A percentile compares a stretch with the other conserved stretches of the same genome.
These are phyloP conservation scores for Cotoneaster glaucophyllus DNA, from an alignment of 306 rosid species.

Conservation along the genomic window DNA sequence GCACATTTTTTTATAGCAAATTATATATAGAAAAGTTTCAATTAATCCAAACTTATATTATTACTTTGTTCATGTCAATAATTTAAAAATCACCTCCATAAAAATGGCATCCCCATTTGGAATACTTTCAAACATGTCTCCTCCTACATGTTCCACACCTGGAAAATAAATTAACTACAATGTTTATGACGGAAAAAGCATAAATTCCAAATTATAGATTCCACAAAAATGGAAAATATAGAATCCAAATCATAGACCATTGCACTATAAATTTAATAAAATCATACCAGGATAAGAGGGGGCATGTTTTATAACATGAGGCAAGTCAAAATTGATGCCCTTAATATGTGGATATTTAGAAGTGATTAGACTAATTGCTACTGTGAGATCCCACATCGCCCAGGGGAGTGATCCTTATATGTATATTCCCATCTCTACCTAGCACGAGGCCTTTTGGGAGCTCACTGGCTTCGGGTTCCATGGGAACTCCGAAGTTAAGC, in stretches of 20 bases:
- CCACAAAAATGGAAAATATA: no score
- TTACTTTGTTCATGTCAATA: background rate
- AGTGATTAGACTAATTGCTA: slow-evolving; percentile 31
- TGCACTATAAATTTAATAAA: background rate
- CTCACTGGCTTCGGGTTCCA: no score
- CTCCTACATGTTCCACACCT: slow-evolving; percentile 26
- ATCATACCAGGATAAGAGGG: slow-evolving; percentile 27
- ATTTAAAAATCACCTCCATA: slow-evolving; percentile 8
- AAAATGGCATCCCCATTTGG: slow-evolving; percentile 23
- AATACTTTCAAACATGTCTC: slow-evolving; percentile 26
- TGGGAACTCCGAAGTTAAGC: no score
- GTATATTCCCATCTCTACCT: no score
- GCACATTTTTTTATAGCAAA: no score
- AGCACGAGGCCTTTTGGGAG: no score
- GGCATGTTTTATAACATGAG: slow-evolving; percentile 44
- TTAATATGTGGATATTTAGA: slow-evolving; percentile 43
- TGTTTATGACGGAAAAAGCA: no score
- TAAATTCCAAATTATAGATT: no score
- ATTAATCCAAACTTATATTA: background rate
- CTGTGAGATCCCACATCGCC: no score
- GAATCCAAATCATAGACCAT: no score
- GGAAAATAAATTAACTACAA: background rate
- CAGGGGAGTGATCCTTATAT: no score
- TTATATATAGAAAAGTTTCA: no score
- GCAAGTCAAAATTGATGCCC: slow-evolving; percentile 35